Conservation (phyloP, 169 alveolate genomes). For the Toxoplasma gondii region DNA sequence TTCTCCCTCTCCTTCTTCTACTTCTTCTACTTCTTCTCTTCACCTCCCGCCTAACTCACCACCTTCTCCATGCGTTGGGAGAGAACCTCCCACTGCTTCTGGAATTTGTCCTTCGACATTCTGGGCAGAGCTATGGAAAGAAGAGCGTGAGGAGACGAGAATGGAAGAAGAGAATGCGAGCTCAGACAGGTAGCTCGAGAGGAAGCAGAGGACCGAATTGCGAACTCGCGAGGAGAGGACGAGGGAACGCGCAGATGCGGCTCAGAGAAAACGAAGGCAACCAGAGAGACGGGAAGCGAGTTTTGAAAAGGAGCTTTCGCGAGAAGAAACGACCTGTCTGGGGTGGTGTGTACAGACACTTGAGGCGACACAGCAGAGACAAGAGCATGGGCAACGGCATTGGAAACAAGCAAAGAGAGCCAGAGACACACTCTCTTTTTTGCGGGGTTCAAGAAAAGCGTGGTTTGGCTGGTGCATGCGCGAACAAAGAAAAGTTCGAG, state of each 20-base stretch:
- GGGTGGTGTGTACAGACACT: too few species aligned
- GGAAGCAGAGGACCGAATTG: neutral
- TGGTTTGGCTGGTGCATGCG: too few species aligned
- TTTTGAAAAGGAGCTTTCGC: too few species aligned
- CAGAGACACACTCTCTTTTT: too few species aligned
- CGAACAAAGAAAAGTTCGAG: too few species aligned
- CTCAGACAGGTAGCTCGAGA: neutral
- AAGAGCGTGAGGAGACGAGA: neutral
- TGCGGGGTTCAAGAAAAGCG: too few species aligned
- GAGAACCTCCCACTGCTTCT: slow-evolving; percentile 67
- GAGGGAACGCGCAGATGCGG: neutral
- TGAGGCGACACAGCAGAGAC: too few species aligned
- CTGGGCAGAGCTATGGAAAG: neutral
- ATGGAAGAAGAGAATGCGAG: neutral
- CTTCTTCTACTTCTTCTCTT: too few species aligned
- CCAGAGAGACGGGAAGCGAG: neutral
- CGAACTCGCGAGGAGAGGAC: neutral
- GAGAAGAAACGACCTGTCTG: too few species aligned
- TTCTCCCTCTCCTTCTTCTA: too few species aligned
- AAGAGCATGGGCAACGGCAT: too few species aligned
- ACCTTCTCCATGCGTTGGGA: slow-evolving; percentile 70
- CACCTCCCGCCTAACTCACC: neutral
- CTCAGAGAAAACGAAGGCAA: neutral
- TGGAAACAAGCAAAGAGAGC: too few species aligned
- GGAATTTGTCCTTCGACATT: slow-evolving; percentile 62